Evolutionary conservation across 2,329 filamentous ascomycete species (phyloP).

Genomic region (Tolypocladium ovalisporum): DNA sequence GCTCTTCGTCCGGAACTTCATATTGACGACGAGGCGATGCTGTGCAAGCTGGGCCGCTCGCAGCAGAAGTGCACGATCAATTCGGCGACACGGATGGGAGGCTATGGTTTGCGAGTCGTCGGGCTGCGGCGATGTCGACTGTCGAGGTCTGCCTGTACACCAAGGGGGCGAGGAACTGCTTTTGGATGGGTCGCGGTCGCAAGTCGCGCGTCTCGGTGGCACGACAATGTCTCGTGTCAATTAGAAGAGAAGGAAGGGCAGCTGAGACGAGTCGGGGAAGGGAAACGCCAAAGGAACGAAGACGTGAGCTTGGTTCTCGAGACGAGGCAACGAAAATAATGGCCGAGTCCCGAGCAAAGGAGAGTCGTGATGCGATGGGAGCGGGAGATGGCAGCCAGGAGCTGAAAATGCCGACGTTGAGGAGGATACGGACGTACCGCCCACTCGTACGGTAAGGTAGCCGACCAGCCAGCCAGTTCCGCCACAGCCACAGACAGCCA

Average conservation of each 20-base stretch:
- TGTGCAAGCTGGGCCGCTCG: neutral
- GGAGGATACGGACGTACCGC: neutral
- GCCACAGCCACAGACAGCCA: neutral
- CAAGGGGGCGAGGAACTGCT: neutral
- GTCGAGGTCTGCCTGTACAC: neutral
- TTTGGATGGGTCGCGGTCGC: neutral
- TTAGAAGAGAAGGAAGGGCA: neutral
- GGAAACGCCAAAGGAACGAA: neutral
- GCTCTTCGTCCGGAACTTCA: conserved; percentile 47
- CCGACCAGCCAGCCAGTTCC: neutral
- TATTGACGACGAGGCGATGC: conserved; percentile 21
- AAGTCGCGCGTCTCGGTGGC: conserved; percentile 4
- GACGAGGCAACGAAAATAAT: neutral
- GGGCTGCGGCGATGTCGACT: neutral
- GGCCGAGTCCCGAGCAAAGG: neutral
- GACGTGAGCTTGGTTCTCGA: neutral
- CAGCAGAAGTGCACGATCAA: neutral
- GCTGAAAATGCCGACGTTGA: neutral
- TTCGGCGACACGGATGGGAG: neutral
- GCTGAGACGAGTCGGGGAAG: neutral
- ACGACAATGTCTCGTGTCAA: conserved; percentile 2
- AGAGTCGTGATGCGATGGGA: neutral
- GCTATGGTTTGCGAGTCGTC: neutral
- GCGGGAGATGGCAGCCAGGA: neutral
- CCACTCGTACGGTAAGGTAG: too few relatives aligned